Conservation (phyloP, 495 filamentous ascomycete species). For the Xylaria cubensis region DNA sequence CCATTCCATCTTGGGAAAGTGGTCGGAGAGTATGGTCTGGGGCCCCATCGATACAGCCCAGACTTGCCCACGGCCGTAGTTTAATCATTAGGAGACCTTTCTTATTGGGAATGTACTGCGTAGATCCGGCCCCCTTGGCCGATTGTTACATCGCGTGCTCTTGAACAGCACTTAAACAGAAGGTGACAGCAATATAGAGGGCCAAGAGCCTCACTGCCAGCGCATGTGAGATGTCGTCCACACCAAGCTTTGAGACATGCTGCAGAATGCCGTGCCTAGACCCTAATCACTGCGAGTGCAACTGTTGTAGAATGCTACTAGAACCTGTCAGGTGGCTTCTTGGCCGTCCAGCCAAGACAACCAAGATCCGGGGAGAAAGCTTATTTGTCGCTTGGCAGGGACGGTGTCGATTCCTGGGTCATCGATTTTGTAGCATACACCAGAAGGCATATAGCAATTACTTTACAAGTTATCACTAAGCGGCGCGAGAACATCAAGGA, state of each 20-base stretch:
- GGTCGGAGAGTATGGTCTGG: constrained; percentile 3
- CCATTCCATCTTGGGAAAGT: constrained; percentile 22
- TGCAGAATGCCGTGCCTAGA: constrained; percentile 17
- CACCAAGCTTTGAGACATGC: constrained; percentile 8
- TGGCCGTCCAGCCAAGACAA: constrained; percentile 13
- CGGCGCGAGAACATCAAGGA: neutral
- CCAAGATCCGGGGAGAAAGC: constrained; percentile 21
- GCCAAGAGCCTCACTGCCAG: constrained; percentile 14
- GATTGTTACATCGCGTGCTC: constrained; percentile 8
- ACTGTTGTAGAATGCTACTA: neutral
- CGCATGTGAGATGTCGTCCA: neutral
- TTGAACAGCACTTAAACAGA: constrained; percentile 14
- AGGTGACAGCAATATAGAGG: constrained; percentile 4
- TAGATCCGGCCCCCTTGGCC: neutral
- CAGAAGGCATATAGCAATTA: neutral
- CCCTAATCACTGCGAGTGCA: neutral
- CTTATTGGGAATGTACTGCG: neutral
- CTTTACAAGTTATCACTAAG: neutral
- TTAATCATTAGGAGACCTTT: neutral
- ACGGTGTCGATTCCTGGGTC: neutral
- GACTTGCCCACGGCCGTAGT: neutral
- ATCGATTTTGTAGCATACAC: neutral
- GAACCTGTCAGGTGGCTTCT: neutral
- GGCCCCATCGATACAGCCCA: neutral
- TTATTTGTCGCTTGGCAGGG: constrained; percentile 20